Base-by-base conservation (phyloP, 2,329 filamentous ascomycete genomes). In the Claviceps paspali region DNA sequence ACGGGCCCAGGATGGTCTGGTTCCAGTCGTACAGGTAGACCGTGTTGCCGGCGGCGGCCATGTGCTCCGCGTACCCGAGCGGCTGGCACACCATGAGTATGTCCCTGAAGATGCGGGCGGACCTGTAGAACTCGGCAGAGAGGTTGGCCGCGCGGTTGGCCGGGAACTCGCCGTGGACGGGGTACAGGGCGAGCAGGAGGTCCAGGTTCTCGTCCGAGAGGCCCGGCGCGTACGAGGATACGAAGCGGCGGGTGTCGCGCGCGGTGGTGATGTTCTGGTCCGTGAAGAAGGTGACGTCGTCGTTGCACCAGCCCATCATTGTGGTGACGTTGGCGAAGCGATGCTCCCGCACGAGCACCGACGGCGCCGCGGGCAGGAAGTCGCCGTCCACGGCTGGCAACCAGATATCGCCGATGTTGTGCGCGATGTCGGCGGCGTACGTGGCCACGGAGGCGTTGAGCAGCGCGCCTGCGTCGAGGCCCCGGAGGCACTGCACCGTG, bases 271-370 rank as follows among this genome's bases (percentile, higher is more conserved):
- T 64, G 29, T 41, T 49, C 3, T 48, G 36, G 43, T 61, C 51
- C 2, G 61, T 65, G 47, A 63, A 66, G 21, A 59, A 49, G 7
- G 61, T 60, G 5, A 64, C 39, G 46, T 70, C 65, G 38, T 63
- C 52, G 22, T 67, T 49, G 29, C 51, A 55, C 64, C 64, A 68
- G 11, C 79, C 77, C 29, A 67, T 59, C 18, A 82, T 64, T 35
- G 79, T 68, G 2, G 74, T 74, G 0, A 82, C 70, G 38, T 72
- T 65, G 41, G 79, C 68, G 45, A 81, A 80, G 10, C 65, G 62
- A 21, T 73, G 73, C 4, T 64, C 53, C 1, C 56, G 54, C 6
- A 82, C 59, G 46, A 77, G 71, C 5, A 64, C 50, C 12, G 68
- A 70, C 14, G 61, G 63, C 32, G 59, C 48, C 14, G 45, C 49